Evolutionary conservation across 2,329 filamentous ascomycete genomes (phyloP).

Genomic region (Xylariaceae sp.): DNA sequence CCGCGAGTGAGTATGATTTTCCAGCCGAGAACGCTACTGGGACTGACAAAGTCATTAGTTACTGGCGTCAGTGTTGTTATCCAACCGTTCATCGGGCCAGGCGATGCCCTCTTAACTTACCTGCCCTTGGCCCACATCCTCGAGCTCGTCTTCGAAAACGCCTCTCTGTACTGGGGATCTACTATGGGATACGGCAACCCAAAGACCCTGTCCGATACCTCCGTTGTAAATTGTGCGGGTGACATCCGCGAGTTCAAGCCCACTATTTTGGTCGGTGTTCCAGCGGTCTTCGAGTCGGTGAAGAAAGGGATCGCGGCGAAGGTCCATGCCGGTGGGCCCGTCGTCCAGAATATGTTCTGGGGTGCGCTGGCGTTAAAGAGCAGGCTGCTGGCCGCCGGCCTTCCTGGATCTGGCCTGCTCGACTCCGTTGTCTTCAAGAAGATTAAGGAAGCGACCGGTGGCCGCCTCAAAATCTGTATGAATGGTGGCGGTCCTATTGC

Average conservation of each 20-base stretch:
- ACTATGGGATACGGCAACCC: constrained; percentile 90
- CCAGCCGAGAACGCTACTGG: constrained; percentile 2
- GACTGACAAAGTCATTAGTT: constrained; percentile 48
- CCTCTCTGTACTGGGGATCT: constrained; percentile 80
- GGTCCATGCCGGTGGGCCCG: constrained; percentile 67
- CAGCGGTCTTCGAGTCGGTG: constrained; percentile 87
- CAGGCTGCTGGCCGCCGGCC: constrained; percentile 52
- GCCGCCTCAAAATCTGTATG: constrained; percentile 77
- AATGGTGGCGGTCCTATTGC: constrained; percentile 85
- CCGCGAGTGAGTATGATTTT: constrained; percentile 60
- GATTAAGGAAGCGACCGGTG: constrained; percentile 86
- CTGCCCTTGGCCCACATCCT: constrained; percentile 87
- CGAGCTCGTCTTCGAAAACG: constrained; percentile 88
- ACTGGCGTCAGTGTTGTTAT: constrained; percentile 79
- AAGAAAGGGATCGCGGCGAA: constrained; percentile 87
- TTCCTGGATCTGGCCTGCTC: constrained; percentile 69
- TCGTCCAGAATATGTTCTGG: constrained; percentile 78
- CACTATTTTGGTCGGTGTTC: constrained; percentile 82
- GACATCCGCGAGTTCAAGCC: constrained; percentile 87
- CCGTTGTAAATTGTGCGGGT: constrained; percentile 82
- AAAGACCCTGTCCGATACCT: constrained; percentile 79
- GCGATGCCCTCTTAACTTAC: constrained; percentile 80
- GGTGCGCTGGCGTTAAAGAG: constrained; percentile 57
- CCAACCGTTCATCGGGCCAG: constrained; percentile 74
- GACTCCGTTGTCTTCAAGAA: constrained; percentile 88